A percentile compares a stretch with the other conserved stretches of the same genome.
These are phyloP conservation scores for Backusella parvicylindrica DNA, from an alignment of 192 early-diverging fungal genomes.

Conservation along the genomic window DNA sequence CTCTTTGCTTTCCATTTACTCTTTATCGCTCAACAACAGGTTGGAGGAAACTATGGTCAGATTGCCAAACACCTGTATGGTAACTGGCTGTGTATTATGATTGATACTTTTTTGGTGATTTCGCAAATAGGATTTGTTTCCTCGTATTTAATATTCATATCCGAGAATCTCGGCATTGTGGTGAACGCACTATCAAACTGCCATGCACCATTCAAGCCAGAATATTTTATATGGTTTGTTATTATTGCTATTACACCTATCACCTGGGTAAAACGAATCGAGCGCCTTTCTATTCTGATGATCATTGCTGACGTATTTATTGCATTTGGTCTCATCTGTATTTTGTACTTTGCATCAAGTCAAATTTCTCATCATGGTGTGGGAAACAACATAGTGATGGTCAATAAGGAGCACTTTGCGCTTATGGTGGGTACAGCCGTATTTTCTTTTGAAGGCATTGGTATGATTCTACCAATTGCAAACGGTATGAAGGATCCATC, in stretches of 20 bases:
- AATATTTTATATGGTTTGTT: slow-evolving; percentile 72
- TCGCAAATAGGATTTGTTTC: slow-evolving; percentile 83
- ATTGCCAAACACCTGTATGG: slow-evolving; percentile 48
- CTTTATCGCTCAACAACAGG: slow-evolving; percentile 39
- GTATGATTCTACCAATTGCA: slow-evolving; percentile 52
- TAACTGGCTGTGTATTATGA: slow-evolving; percentile 9
- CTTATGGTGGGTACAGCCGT: slow-evolving; percentile 69
- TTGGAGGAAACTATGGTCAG: slow-evolving; percentile 58
- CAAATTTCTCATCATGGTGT: slow-evolving; percentile 49
- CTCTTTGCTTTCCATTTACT: slow-evolving; percentile 50
- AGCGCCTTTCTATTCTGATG: slow-evolving; percentile 43
- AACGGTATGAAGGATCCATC: slow-evolving; percentile 81
- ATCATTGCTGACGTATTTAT: slow-evolving; percentile 76
- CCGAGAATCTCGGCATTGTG: slow-evolving; percentile 73
- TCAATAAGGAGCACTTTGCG: slow-evolving; percentile 61
- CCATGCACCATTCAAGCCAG: slow-evolving; percentile 50
- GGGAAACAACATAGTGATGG: slow-evolving; percentile 44
- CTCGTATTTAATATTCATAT: slow-evolving; percentile 85
- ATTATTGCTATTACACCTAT: slow-evolving; percentile 67
- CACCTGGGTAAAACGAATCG: slow-evolving; percentile 62
- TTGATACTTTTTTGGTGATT: slow-evolving; percentile 51
- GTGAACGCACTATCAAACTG: slow-evolving; percentile 64
- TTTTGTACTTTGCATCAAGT: slow-evolving; percentile 52
- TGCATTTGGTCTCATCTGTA: slow-evolving; percentile 61
- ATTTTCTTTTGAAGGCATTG: slow-evolving; percentile 46